A percentile compares a stretch with the other conserved stretches of the same genome.
These are phyloP conservation scores for Zygoascus meyerae DNA, from an alignment of 1,139 yeast species.

Conservation along the genomic window DNA sequence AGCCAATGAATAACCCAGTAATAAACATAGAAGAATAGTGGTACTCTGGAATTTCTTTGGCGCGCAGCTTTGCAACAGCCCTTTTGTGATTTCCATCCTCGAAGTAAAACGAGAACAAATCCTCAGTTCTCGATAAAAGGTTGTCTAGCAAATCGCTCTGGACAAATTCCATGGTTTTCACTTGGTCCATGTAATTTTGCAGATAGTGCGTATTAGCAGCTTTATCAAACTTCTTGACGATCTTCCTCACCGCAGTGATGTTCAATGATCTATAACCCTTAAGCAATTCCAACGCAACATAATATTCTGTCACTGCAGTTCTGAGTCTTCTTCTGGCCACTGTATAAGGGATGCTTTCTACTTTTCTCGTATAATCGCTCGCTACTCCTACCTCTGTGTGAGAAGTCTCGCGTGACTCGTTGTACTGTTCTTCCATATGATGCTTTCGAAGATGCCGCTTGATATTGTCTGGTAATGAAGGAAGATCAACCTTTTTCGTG, in stretches of 20 bases:
- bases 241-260: conserved; percentile 82
- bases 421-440: background rate
- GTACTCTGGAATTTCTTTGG: conserved; percentile 37
- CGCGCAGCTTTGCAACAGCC: conserved; percentile 67
- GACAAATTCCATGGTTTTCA: conserved; percentile 48
- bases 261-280: conserved; percentile 72
- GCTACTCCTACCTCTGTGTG: conserved; percentile 10
- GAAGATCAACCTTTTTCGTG: conserved; percentile 28
- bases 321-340: conserved; percentile 72
- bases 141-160: conserved; percentile 64
- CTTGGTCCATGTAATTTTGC: conserved; percentile 52
- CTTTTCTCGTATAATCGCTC: conserved; percentile 9
- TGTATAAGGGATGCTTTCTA: conserved; percentile 42
- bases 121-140: conserved; percentile 57
- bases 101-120: conserved; percentile 58
- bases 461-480: conserved; percentile 28
- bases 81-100: conserved; percentile 69
- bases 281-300: conserved; percentile 70
- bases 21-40: conserved; percentile 31
- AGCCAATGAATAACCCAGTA: conserved; percentile 61
- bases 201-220: conserved; percentile 48
- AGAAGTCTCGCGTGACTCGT: conserved; percentile 3
- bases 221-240: conserved; percentile 86
- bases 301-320: conserved; percentile 71
- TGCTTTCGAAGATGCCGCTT: conserved; percentile 8